Evolutionary conservation across 257 asterid species (phyloP), one percentile per base, ranked within the genome.

Genomic region (Mitragyna speciosa): DNA sequence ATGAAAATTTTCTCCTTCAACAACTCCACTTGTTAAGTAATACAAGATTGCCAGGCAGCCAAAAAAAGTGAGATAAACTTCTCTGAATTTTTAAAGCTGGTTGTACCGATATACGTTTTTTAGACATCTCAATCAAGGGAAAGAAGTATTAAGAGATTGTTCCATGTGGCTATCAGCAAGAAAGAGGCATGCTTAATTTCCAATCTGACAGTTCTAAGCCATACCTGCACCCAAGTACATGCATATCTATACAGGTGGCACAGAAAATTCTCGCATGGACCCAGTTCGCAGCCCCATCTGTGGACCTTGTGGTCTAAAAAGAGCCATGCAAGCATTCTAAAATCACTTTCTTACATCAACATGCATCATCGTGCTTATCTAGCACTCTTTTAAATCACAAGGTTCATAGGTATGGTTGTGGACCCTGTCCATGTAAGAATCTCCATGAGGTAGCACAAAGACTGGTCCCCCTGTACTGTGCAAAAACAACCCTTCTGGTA

Each of bases 151-250:
- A 4, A 6, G 68, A 68, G 39, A 36, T 52, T 12, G 69, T 43
- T 33, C n/a, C 68, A 14, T 70, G 43, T 1, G 30, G 39, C 30
- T 6, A 24, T 61, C 7, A 2, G 73, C 75, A 31, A 33, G 26
- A 54, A 78, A 52, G 47, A 67, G 0, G 33, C 39, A n/a, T 17
- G 52, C 28, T 31, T 54, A 73, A 20, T 73, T 30, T 28, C 24
- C 28, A 72, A 73, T 49, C 64, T 49, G 52, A 24, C 66, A 48
- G 26, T 77, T 77, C 67, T 67, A 22, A 6, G 49, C 48, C 52
- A 78, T 16, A 8, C 26, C 33, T 68, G 0, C 12, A 22, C n/a
- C 48, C 52, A 39, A 68, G 54, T 24, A n/a, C 19, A 12, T 70
- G 19, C 59, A 69, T 36, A 36, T 51, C 20, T 70, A 75, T 36